These are phyloP conservation scores for Scytalidium sp. DNA, from an alignment of 2,329 filamentous ascomycete genomes.

Conservation along the genomic window DNA sequence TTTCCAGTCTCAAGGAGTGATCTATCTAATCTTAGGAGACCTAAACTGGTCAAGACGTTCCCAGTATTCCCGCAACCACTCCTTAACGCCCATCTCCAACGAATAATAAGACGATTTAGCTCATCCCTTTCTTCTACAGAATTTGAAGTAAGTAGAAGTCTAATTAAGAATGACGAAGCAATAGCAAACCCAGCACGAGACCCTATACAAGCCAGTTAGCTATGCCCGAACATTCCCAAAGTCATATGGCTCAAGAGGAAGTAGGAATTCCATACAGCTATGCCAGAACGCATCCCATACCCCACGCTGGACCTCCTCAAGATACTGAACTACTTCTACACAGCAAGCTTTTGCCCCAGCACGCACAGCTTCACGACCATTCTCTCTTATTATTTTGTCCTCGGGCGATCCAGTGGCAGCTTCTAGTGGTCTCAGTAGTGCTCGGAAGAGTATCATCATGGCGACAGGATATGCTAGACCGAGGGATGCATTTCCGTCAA, in stretches of 20 bases:
- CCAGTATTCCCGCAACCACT: no score
- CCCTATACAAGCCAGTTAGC: no score
- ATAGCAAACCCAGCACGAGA: slow-evolving; percentile 16
- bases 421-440: background rate
- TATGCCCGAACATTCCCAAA: no score
- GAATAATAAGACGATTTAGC: slow-evolving; percentile 10
- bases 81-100: slow-evolving; percentile 15
- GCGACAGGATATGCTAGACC: background rate
- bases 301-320: slow-evolving; percentile 11
- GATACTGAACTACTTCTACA: slow-evolving; percentile 17
- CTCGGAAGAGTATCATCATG: background rate
- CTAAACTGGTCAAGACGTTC: slow-evolving; percentile 15
- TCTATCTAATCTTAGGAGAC: slow-evolving; percentile 13
- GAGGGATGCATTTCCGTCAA: background rate
- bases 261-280: slow-evolving; percentile 6
- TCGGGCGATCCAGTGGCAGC: background rate
- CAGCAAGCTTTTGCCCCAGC: slow-evolving; percentile 13
- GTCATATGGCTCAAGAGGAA: background rate
- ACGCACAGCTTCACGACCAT: slow-evolving; percentile 8
- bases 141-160: slow-evolving; percentile 11
- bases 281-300: slow-evolving; percentile 20
- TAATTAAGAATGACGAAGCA: slow-evolving; percentile 14
- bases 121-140: slow-evolving; percentile 14
- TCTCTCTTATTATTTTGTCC: no score
- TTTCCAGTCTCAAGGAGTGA: no score